Conservation (phyloP, 176 grass and related monocot genomes). For the Musa troglodytarum region DNA sequence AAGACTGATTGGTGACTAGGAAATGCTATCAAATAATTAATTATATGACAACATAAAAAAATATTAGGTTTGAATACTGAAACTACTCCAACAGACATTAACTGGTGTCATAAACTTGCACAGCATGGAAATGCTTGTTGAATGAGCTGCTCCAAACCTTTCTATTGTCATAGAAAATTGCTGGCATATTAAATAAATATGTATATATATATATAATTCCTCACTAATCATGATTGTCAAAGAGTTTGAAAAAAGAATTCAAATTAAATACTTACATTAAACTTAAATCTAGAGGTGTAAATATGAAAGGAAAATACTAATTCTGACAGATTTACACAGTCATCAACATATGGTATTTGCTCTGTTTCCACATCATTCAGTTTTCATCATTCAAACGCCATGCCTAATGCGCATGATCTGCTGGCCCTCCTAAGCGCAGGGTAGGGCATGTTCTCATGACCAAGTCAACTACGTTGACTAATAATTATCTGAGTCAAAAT, state of each 20-base stretch:
- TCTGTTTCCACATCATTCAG: neutral
- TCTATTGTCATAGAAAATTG: neutral
- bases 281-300: too few relatives aligned
- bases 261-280: too few relatives aligned
- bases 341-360: neutral
- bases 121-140: neutral
- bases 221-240: too few relatives aligned
- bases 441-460: neutral
- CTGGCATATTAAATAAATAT: neutral
- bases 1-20: too few relatives aligned
- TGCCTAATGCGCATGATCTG: neutral
- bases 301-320: too few relatives aligned
- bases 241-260: too few relatives aligned
- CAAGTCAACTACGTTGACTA: neutral
- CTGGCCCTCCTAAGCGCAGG: neutral
- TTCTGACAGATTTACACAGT: too few relatives aligned
- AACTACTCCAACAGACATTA: neutral
- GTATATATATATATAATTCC: too few relatives aligned
- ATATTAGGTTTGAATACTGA: too few relatives aligned
- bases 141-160: neutral
- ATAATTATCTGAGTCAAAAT: neutral
- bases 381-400: neutral
- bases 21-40: too few relatives aligned
- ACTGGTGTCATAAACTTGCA: neutral
- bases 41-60: too few relatives aligned